Evolutionary conservation across 1,284 basidiomycete genomes (phyloP), one percentile per base, ranked within the genome.

Genomic region (Exobasidium cylindrosporum): DNA sequence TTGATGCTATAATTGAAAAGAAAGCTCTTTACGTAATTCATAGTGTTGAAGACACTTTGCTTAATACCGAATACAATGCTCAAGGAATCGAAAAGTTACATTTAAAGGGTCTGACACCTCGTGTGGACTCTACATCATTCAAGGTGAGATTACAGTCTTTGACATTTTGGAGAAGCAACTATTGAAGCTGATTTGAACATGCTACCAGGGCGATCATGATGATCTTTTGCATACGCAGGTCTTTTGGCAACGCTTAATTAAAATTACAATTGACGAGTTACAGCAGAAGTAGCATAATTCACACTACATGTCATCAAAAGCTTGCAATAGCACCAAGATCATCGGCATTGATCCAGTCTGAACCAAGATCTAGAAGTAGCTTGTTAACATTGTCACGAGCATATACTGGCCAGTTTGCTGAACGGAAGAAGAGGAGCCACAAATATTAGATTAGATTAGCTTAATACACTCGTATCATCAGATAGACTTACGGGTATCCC

Each of bases 331-430:
- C 69, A 24, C 63, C 61, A 24, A 73, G 60, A 43, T 74, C 72
- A 50, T 74, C 72, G 1, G 65, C 69, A 23, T 73, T 71, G 13
- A 74, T 64, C 60, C 63, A 71, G 43, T 73, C 71, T 2, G 50
- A 57, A 4, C 63, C 68, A n/a, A 70, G 47, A 14, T 66, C 61
- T 26, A 62, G 58, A 4, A 74, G 55, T 0, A 68, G 65, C 4
- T 17, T 30, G 66, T 70, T 69, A 1, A 74, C 65, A 4, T 71
- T 45, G 30, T 73, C 56, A 1, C 71, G 53, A 1, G 60, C 66
- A 23, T 58, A 66, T 0, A 44, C 47, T 0, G 72, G 72, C 71
- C 71, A 74, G 5, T 68, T 62, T 1, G 72, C 69, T 7, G 61
- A 10, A 3, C 57, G 60, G 14, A n/a, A n/a, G n/a, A 32, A 26